phyloP scores from a whole-genome alignment of 352 stramenopile genomes.

The Stramenopiles sp. region DNA sequence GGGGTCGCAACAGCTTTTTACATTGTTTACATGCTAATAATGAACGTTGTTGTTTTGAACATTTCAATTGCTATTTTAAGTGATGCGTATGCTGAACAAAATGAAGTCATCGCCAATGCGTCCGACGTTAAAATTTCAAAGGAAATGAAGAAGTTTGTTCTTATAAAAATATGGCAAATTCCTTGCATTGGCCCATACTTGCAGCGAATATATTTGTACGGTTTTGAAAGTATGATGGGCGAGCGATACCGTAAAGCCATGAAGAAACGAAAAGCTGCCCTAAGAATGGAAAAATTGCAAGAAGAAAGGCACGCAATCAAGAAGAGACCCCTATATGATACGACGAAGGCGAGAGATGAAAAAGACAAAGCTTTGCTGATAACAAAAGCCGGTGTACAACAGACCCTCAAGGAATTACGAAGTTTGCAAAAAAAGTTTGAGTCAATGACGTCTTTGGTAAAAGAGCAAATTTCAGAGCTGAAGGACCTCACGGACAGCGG shows the following conservation, averaged over 20 bases:
- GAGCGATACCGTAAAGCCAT: neutral
- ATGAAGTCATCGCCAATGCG: neutral
- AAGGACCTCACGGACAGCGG: neutral
- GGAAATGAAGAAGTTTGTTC: neutral
- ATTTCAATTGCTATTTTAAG: neutral
- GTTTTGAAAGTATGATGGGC: neutral
- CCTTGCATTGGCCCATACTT: neutral
- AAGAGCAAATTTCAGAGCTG: neutral
- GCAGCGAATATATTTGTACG: neutral
- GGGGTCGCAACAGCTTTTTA: neutral
- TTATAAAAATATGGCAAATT: neutral
- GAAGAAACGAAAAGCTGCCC: neutral
- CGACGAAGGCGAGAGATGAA: neutral
- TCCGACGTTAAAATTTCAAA: neutral
- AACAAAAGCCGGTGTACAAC: neutral
- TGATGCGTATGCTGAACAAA: neutral
- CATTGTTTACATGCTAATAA: neutral
- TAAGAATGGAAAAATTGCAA: neutral
- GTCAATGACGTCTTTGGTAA: neutral
- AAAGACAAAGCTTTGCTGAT: neutral
- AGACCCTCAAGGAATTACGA: neutral
- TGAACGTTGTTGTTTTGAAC: neutral
- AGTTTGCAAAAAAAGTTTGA: neutral
- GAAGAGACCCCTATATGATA: neutral
- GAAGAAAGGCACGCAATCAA: neutral